phyloP scores from a whole-genome alignment of 495 filamentous ascomycete species.

The Evernia prunastri region DNA sequence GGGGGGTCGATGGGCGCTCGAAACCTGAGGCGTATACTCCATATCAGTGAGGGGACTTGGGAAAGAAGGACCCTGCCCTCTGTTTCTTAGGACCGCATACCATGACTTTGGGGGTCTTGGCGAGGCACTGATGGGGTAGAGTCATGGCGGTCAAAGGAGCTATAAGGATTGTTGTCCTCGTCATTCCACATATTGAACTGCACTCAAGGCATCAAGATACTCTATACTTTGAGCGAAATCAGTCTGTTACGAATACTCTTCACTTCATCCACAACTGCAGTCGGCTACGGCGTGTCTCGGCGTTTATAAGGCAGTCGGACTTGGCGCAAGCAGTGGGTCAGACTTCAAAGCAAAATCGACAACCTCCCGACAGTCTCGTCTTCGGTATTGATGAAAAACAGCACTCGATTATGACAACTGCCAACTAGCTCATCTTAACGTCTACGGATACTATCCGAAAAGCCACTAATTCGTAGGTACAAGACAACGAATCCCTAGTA shows the following conservation, averaged over 20 bases:
- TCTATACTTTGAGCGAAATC: neutral
- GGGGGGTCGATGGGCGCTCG: conserved; percentile 44
- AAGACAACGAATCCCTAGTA: too few species aligned
- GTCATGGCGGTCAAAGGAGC: conserved; percentile 78
- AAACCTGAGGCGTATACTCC: conserved; percentile 23
- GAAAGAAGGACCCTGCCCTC: neutral
- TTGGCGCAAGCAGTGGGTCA: neutral
- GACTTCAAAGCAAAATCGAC: too few species aligned
- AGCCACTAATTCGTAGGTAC: too few species aligned
- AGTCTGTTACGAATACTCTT: neutral
- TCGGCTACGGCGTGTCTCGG: neutral
- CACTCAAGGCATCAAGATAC: neutral
- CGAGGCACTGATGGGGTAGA: conserved; percentile 43
- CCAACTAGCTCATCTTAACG: too few species aligned
- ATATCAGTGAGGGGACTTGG: neutral
- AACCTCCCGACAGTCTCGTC: too few species aligned
- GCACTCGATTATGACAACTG: too few species aligned
- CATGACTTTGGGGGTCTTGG: conserved; percentile 52
- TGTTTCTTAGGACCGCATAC: conserved; percentile 31
- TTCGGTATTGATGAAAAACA: too few species aligned
- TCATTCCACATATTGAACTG: conserved; percentile 68
- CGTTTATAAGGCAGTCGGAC: neutral
- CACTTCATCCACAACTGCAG: neutral
- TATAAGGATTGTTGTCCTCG: conserved; percentile 92
- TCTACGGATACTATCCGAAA: too few species aligned